A percentile compares a stretch with the other conserved stretches of the same genome.
Evolutionary conservation across 768 basidiomycete genomes (phyloP).

Genomic region (Phanerodontia chrysosporium): DNA sequence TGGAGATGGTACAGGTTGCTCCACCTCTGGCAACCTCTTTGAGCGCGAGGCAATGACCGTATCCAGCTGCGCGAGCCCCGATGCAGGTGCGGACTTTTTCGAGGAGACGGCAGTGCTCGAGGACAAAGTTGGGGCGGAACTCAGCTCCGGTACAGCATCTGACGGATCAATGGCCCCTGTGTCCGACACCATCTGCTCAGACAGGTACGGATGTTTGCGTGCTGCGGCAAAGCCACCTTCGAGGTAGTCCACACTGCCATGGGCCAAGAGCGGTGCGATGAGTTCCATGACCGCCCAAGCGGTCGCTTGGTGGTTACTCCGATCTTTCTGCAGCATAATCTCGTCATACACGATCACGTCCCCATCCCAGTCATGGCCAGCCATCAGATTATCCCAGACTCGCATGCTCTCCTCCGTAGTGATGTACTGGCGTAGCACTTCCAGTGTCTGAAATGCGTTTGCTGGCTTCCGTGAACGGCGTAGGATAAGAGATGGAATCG

Average conservation of each 20-base stretch:
- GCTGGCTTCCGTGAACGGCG: slow-evolving; percentile 76
- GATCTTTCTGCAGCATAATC: slow-evolving; percentile 68
- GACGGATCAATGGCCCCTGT: slow-evolving; percentile 22
- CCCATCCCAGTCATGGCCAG: slow-evolving; percentile 62
- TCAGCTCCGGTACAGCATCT: slow-evolving; percentile 1
- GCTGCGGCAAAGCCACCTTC: slow-evolving; percentile 67
- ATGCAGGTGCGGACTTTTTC: slow-evolving; percentile 27
- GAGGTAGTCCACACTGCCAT: slow-evolving; percentile 61
- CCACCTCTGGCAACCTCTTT: slow-evolving; percentile 54
- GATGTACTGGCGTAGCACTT: slow-evolving; percentile 74
- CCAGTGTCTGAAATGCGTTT: slow-evolving; percentile 59
- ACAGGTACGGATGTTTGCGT: slow-evolving; percentile 52
- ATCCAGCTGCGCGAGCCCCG: slow-evolving; percentile 67
- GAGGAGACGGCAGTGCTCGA: slow-evolving; percentile 3
- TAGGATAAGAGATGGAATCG: slow-evolving; percentile 86
- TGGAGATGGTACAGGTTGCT: slow-evolving; percentile 45
- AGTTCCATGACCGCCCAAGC: slow-evolving; percentile 72
- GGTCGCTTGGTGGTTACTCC: slow-evolving; percentile 46
- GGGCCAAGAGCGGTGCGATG: slow-evolving; percentile 52
- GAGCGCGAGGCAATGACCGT: slow-evolving; percentile 49
- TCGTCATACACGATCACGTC: slow-evolving; percentile 75
- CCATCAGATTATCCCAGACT: slow-evolving; percentile 64
- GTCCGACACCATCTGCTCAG: slow-evolving; percentile 42
- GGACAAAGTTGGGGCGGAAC: not conserved
- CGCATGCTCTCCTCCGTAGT: slow-evolving; percentile 72